Evolutionary conservation across 2,329 filamentous ascomycete species (phyloP).

Genomic region (Verticillium nubilum): DNA sequence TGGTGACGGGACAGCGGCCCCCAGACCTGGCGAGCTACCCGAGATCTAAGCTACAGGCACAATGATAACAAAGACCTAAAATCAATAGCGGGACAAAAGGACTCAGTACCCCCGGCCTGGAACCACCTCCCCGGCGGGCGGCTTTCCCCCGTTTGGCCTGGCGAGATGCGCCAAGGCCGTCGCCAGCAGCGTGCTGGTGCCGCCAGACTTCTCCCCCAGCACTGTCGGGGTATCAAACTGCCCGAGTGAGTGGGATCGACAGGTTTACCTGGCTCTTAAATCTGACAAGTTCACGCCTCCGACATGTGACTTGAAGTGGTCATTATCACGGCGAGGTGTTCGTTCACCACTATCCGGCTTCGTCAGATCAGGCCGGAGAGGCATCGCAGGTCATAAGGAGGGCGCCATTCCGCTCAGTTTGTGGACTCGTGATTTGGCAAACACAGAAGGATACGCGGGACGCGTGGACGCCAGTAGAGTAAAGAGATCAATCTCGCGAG

Average conservation of each 20-base stretch:
- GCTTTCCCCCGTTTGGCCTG: background rate
- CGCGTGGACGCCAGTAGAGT: background rate
- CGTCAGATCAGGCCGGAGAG: too few relatives aligned
- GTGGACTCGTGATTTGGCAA: too few relatives aligned
- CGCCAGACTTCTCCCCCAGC: background rate
- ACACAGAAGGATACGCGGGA: background rate
- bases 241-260: background rate
- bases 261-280: background rate
- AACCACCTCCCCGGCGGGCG: background rate
- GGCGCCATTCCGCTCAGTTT: too few relatives aligned
- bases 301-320: background rate
- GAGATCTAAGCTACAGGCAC: too few relatives aligned
- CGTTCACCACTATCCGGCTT: too few relatives aligned
- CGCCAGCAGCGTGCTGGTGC: background rate
- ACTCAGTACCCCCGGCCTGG: background rate
- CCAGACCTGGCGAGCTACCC: too few relatives aligned
- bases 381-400: too few relatives aligned
- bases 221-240: background rate
- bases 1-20: too few relatives aligned
- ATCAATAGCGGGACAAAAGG: background rate
- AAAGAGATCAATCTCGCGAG: background rate
- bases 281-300: background rate
- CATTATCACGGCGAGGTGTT: too few relatives aligned
- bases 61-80: background rate
- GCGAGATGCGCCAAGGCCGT: background rate